Conservation (phyloP, 2,329 filamentous ascomycete genomes). For the Scedosporium boydii region DNA sequence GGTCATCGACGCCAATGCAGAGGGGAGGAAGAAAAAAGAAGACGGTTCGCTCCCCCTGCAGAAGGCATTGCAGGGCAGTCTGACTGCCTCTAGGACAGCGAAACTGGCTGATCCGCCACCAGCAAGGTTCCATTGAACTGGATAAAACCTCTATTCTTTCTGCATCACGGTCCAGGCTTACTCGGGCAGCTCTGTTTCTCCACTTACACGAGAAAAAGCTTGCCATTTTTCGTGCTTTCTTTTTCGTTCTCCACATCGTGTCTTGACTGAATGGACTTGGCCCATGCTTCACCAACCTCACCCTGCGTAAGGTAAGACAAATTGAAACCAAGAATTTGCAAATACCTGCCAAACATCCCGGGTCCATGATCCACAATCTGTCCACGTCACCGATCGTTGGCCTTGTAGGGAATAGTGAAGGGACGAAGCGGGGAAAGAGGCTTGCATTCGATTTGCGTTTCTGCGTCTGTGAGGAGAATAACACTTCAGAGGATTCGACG, state of each 20-base stretch:
- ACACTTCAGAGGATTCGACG: too few relatives aligned
- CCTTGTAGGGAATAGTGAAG: too few relatives aligned
- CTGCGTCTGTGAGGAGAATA: too few relatives aligned
- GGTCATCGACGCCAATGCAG: neutral
- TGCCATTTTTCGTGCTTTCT: neutral
- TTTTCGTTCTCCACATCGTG: neutral
- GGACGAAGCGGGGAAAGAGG: too few relatives aligned
- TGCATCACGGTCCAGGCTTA: neutral
- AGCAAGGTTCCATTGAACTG: too few relatives aligned
- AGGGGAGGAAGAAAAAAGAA: neutral
- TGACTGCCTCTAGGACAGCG: neutral
- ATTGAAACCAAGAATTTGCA: neutral
- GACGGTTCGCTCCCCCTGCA: neutral
- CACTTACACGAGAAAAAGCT: neutral
- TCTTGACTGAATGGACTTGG: neutral
- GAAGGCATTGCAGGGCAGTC: neutral
- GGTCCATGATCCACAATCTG: too few relatives aligned
- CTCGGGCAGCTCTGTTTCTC: neutral
- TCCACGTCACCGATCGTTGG: too few relatives aligned
- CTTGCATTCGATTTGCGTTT: too few relatives aligned
- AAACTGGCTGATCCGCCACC: neutral
- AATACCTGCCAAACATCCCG: neutral
- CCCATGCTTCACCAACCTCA: neutral
- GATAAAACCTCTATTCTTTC: too few relatives aligned
- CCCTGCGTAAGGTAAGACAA: neutral